Percentiles rank a stretch among this genome's conserved stretches.
phyloP scores from a whole-genome alignment of 371 early-diverging fungal genomes.

The Zopfochytrium polystomum region DNA sequence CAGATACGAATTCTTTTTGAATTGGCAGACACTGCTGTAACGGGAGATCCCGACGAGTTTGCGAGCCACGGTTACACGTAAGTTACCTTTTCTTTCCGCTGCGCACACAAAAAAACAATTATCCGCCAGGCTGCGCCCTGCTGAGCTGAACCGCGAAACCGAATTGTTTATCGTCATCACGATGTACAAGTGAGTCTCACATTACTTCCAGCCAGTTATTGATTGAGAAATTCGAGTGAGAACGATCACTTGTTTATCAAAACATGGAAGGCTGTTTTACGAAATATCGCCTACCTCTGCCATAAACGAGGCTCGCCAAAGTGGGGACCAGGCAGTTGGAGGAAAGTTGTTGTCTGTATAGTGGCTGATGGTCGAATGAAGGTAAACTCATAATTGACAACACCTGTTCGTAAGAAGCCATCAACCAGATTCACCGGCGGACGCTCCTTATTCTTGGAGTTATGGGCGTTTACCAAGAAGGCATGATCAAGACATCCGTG shows the following conservation, averaged over 20 bases:
- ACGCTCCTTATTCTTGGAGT: slow-evolving; percentile 75
- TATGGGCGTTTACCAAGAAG: slow-evolving; percentile 89
- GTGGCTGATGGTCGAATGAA: slow-evolving; percentile 54
- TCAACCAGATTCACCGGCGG: no score
- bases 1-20: no score
- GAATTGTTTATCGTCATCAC: slow-evolving; percentile 83
- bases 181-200: slow-evolving; percentile 26
- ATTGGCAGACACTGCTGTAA: no score
- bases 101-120: no score
- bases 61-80: slow-evolving; percentile 61
- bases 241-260: slow-evolving; percentile 79
- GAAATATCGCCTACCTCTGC: slow-evolving; percentile 80
- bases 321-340: slow-evolving; percentile 88
- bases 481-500: slow-evolving; percentile 56
- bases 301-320: slow-evolving; percentile 72
- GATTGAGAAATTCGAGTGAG: slow-evolving; percentile 69
- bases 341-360: slow-evolving; percentile 85
- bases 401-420: no score
- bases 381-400: slow-evolving; percentile 71
- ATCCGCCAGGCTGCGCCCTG: no score
- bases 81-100: no score
- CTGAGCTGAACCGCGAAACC: slow-evolving; percentile 71
- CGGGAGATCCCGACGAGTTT: slow-evolving; percentile 83
- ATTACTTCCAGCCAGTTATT: background rate
- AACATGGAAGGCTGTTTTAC: slow-evolving; percentile 69